A percentile compares a stretch with the other conserved stretches of the same genome.
These are phyloP conservation scores for Croton setiger DNA, from an alignment of 441 rosid species.

Conservation along the genomic window DNA sequence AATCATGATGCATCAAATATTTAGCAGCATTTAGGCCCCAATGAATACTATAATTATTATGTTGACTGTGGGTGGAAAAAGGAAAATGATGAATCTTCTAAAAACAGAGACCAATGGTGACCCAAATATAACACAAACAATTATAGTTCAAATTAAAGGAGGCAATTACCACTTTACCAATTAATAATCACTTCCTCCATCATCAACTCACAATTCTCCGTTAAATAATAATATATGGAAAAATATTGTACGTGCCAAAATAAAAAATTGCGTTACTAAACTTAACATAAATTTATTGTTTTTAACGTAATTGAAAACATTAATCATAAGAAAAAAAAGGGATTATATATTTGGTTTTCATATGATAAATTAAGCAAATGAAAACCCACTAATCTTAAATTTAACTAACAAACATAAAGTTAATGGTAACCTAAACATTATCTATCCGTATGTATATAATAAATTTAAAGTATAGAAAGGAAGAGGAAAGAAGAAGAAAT, in stretches of 20 bases:
- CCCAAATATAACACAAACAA: neutral
- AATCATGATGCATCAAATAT: slow-evolving; percentile 11
- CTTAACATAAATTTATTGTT: no score
- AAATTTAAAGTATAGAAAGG: no score
- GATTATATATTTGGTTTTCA: no score
- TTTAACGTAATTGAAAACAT: no score
- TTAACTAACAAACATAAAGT: neutral
- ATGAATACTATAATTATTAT: neutral
- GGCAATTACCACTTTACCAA: neutral
- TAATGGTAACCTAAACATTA: neutral
- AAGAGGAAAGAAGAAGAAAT: no score
- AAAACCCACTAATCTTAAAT: slow-evolving; percentile 14
- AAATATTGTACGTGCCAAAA: no score
- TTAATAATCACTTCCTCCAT: neutral
- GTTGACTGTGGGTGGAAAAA: neutral
- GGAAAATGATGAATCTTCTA: slow-evolving; percentile 9
- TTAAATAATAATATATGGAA: no score
- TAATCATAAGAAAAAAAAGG: no score
- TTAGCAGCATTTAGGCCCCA: slow-evolving; percentile 14
- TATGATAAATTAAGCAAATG: no score
- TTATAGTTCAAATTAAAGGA: neutral
- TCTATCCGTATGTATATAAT: no score
- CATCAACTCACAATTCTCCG: no score
- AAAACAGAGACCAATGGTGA: slow-evolving; percentile 7
- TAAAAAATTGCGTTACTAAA: no score